Conservation (phyloP, 169 alveolate species). For the Plasmodium vinckei region DNA sequence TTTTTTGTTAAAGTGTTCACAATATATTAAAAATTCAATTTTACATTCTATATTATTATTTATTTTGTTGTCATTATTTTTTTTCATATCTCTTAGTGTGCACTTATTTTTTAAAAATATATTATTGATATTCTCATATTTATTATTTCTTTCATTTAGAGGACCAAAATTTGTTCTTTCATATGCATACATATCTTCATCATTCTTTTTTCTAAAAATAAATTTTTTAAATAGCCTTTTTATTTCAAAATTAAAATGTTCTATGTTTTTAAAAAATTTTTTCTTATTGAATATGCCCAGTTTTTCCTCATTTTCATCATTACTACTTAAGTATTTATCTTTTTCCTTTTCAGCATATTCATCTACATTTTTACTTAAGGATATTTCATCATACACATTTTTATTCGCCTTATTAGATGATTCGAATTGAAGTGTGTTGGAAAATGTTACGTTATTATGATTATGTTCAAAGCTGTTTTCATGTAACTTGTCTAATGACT, state of each 20-base stretch:
- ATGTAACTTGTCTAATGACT: too few species aligned
- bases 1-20: slow-evolving; percentile 68
- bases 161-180: slow-evolving; percentile 1
- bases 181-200: background rate
- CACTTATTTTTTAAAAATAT: slow-evolving; percentile 32
- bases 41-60: slow-evolving; percentile 50
- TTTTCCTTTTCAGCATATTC: slow-evolving; percentile 16
- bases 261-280: slow-evolving; percentile 23
- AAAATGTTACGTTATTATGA: too few species aligned
- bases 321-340: background rate
- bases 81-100: slow-evolving; percentile 30
- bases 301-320: background rate
- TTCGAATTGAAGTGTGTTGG: too few species aligned
- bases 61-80: slow-evolving; percentile 55
- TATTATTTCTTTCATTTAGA: background rate
- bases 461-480: too few species aligned
- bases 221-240: slow-evolving; percentile 25
- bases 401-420: too few species aligned
- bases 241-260: slow-evolving; percentile 35
- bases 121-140: slow-evolving; percentile 19
- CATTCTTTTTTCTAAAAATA: slow-evolving; percentile 26
- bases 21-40: slow-evolving; percentile 52
- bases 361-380: background rate
- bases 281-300: slow-evolving; percentile 10
- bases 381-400: too few species aligned